Evolutionary conservation across 495 filamentous ascomycete species (phyloP), one percentile per base, ranked within the genome.

Genomic region (Friedmanniomyces endolithicus): DNA sequence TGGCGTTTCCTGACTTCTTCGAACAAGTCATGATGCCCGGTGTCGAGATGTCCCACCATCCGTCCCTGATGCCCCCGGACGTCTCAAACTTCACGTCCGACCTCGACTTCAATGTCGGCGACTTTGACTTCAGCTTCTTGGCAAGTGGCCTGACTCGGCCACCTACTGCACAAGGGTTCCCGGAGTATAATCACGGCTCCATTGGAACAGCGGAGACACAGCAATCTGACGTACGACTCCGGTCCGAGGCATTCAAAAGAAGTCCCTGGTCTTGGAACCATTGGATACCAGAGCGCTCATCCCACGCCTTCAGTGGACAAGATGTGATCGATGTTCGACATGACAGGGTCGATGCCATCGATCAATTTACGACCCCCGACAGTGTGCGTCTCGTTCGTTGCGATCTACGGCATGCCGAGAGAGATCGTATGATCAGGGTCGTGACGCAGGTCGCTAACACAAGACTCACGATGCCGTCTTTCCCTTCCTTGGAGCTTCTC

Each of bases 401-500:
- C 24, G 45, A 43, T 11, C 47, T 56, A 1, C 19, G 27, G 6
- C 19, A 50, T 19, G 23, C 46, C 16, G 45, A 52, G 8, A 24
- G 54, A 22, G 54, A 56, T 27, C 46, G 54, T 9, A 56, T 56
- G 54, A 51, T 56, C n/a, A 29, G 54, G 3, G 19, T 45, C 9
- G 54, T 56, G 12, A 51, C 54, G 12, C 54, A 51, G 23, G 37
- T 56, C 17, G 54, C 46, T 16, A 11, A 46, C 8, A 20, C 31
- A 2, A 23, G 37, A 27, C 46, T 56, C 4, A 20, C 54, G 14
- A 51, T 56, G 20, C 73, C 76, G 33, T 77, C 77, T 0, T 83
- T 85, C 55, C 81, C 81, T 0, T 76, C 77, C 3, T 69, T 72
- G 0, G 75, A 80, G 35, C 60, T 80, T 0, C 67, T 84, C 37